phyloP scores from a whole-genome alignment of 1,284 basidiomycete genomes.

The Peniophora sp. region DNA sequence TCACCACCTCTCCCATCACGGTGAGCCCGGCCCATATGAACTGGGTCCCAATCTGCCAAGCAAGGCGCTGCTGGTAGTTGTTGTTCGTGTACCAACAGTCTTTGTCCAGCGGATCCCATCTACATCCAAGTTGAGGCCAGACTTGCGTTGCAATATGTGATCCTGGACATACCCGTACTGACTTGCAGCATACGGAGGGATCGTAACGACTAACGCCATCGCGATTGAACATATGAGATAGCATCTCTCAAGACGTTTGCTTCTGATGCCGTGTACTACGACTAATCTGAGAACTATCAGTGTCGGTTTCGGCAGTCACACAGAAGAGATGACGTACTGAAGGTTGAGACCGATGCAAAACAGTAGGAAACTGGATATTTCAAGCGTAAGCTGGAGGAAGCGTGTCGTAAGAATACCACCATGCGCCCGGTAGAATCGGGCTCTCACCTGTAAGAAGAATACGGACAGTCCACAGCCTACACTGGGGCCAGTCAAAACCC shows the following conservation, averaged over 20 bases:
- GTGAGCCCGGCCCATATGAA: not conserved
- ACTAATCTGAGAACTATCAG: not conserved
- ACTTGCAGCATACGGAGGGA: conserved; percentile 1
- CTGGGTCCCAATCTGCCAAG: conserved; percentile 2
- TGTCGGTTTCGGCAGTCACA: not conserved
- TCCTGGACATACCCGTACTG: conserved; percentile 3
- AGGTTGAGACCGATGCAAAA: conserved; percentile 3
- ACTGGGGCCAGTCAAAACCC: not conserved
- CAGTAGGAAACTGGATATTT: conserved; percentile 1
- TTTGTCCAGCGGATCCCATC: not conserved
- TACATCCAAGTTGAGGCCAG: not conserved
- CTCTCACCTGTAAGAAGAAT: not conserved
- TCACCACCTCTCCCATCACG: not conserved
- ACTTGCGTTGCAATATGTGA: too few species aligned
- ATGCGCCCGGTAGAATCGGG: not conserved
- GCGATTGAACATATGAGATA: not conserved
- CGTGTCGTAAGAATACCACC: not conserved
- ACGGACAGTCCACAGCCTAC: not conserved
- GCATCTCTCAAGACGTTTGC: not conserved
- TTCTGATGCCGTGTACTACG: not conserved
- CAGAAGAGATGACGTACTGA: not conserved
- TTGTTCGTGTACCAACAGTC: conserved; percentile 3
- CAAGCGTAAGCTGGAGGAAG: not conserved
- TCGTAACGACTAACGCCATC: not conserved
- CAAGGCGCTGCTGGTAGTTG: not conserved